Base-by-base conservation (phyloP, 208 protist genomes). In the Sergeia podlipaevii region DNA sequence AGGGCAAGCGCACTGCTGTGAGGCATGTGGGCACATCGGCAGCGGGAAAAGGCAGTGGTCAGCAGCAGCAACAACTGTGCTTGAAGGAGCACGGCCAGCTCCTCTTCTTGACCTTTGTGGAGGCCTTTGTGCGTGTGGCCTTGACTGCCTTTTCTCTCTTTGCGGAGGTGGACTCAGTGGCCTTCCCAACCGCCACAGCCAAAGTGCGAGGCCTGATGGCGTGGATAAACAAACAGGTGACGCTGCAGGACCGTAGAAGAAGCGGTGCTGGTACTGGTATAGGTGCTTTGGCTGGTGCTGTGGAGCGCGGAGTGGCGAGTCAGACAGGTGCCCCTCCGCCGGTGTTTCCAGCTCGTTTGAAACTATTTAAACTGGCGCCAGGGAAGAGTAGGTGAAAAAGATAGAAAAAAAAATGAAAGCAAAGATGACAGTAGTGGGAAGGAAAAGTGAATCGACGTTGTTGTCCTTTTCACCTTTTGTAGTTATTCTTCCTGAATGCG, bases 61-160 rank as follows among this genome's bases (percentile, higher is more conserved):
- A 44, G 55, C 23, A 60, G 21, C 32, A 41, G 30, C 17, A 45
- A 57, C 45, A 4, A 24, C 30, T 18, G 49, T 49, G 18, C 33
- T 44, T 65, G 23, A 50, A 29, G 24, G 53, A 52, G 7, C 65
- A 67, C 46, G 61, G 55, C 24, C 76, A 50, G 15, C 52, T 93
- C 2, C 53, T 73, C 1, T 93, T 77, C 51, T 17, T 76, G 26
- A 46, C 61, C 39, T 93, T 93, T 61, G 64, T 82, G 11, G 80
- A 93, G 43, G 65, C 74, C 2, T 83, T 90, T 65, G 65, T 79
- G n/a, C 80, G 85, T 11, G 73, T 93, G 1, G 81, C 75, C 20
- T 58, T 89, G 54, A 85, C 74, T 0, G 73, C 72, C n/a, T 93
- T 93, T 57, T 64, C 66, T 2, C 72, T 76, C 5, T 76, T 70